Evolutionary conservation across 306 rosid genomes (phyloP).

Genomic region (Cicer bijugum): DNA sequence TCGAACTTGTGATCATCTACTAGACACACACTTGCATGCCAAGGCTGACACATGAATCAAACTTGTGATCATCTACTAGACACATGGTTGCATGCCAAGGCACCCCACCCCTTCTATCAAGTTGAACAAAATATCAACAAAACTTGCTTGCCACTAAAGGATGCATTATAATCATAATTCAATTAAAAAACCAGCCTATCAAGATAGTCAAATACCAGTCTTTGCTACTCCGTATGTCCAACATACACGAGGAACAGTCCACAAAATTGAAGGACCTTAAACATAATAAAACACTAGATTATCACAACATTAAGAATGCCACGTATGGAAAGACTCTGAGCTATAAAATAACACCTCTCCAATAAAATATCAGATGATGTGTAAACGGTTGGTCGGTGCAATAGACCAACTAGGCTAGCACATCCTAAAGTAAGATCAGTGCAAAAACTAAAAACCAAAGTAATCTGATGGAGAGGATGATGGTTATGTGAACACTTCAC

Average conservation of each 20-base stretch:
- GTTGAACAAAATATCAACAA: slow-evolving; percentile 1
- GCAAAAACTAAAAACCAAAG: slow-evolving; percentile 36
- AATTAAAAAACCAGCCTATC: slow-evolving; percentile 7
- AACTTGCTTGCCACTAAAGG: slow-evolving; percentile 34
- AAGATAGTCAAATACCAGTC: slow-evolving; percentile 13
- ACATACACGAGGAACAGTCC: slow-evolving; percentile 33
- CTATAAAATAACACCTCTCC: slow-evolving; percentile 31
- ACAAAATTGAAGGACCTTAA: neutral
- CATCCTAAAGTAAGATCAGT: slow-evolving; percentile 3
- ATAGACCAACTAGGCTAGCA: slow-evolving; percentile 32
- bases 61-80: neutral
- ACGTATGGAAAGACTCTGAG: slow-evolving; percentile 1
- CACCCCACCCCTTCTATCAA: neutral
- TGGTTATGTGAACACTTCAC: slow-evolving; percentile 25
- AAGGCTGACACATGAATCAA: neutral
- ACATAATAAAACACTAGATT: slow-evolving; percentile 3
- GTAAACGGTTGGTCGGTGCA: slow-evolving; percentile 1
- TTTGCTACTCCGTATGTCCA: slow-evolving; percentile 3
- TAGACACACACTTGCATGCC: slow-evolving; percentile 4
- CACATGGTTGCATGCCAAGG: slow-evolving; percentile 11
- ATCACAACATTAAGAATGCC: slow-evolving; percentile 25
- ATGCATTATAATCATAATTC: slow-evolving; percentile 16
- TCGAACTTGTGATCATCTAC: neutral
- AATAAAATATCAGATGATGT: neutral
- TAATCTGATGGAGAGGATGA: slow-evolving; percentile 1